Evolutionary conservation across 805 yeast species (phyloP).

Genomic region (Dipodascopsis tothii): DNA sequence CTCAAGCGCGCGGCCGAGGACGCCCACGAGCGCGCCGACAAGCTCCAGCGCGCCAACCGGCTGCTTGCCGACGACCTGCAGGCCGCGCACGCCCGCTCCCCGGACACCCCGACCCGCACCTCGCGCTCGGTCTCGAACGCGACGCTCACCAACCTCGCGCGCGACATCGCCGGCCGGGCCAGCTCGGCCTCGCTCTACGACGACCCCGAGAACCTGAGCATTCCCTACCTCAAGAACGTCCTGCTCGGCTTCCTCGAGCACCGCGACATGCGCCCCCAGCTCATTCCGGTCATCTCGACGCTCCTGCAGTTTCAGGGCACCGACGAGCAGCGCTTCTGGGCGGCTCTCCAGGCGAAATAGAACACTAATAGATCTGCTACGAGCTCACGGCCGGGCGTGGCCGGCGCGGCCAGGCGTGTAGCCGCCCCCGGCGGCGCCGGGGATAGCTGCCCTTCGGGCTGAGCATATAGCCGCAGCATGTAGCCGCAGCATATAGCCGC

Average conservation of each 20-base stretch:
- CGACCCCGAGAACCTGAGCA: conserved; percentile 19
- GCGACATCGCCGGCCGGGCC: background rate
- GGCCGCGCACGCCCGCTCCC: conserved; percentile 21
- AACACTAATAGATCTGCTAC: conserved; percentile 2
- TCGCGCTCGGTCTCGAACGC: conserved; percentile 9
- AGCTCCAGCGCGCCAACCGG: conserved; percentile 32
- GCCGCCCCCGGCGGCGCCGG: too few relatives aligned
- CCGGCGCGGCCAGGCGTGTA: too few relatives aligned
- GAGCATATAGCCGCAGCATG: too few relatives aligned
- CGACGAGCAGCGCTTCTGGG: conserved; percentile 67
- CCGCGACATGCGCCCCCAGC: conserved; percentile 78
- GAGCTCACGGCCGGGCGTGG: too few relatives aligned
- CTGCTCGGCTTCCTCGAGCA: conserved; percentile 86
- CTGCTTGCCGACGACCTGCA: conserved; percentile 31
- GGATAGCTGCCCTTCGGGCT: too few relatives aligned
- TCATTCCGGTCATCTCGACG: conserved; percentile 78
- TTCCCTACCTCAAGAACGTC: conserved; percentile 78
- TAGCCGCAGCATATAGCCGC: too few relatives aligned
- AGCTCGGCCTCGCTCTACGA: conserved; percentile 13
- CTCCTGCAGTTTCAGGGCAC: conserved; percentile 57
- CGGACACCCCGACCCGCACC: conserved; percentile 1
- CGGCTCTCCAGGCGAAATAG: conserved; percentile 34
- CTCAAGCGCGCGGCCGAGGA: conserved; percentile 34
- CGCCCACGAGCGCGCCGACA: conserved; percentile 31
- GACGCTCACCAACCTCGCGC: conserved; percentile 1